phyloP scores from a whole-genome alignment of 805 yeast species.

The Wickerhamomyces canadensis region DNA sequence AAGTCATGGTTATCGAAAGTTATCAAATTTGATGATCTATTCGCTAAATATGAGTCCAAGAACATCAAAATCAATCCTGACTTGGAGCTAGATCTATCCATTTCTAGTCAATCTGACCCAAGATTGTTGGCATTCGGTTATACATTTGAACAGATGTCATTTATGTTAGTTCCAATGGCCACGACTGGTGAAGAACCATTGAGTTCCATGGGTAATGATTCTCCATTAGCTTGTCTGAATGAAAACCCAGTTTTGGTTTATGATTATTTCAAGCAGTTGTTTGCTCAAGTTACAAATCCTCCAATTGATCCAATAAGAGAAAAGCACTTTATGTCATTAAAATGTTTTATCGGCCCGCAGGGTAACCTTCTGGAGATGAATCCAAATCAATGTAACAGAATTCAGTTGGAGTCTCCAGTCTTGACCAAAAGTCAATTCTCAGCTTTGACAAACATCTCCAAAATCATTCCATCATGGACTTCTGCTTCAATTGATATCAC shows the following conservation, averaged over 20 bases:
- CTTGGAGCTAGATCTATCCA: conserved; percentile 23
- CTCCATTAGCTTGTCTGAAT: conserved; percentile 90
- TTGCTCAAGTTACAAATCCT: conserved; percentile 98
- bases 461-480: conserved; percentile 83
- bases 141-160: conserved; percentile 85
- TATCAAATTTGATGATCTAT: conserved; percentile 76
- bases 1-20: conserved; percentile 89
- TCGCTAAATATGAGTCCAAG: conserved; percentile 41
- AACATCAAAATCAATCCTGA: conserved; percentile 12
- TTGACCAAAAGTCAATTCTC: conserved; percentile 65
- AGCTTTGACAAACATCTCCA: conserved; percentile 68
- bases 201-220: conserved; percentile 98
- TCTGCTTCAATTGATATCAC: conserved; percentile 82
- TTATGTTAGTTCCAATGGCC: conserved; percentile 91
- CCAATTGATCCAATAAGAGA: conserved; percentile 98
- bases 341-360: conserved; percentile 98
- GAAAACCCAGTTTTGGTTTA: conserved; percentile 87
- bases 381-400: conserved; percentile 85
- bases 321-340: conserved; percentile 93
- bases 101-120: conserved; percentile 66
- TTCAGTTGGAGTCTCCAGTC: conserved; percentile 78
- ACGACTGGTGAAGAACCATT: conserved; percentile 85
- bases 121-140: conserved; percentile 84
- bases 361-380: conserved; percentile 92
- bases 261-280: conserved; percentile 92